Evolutionary conservation across 306 rosid species (phyloP), one percentile per base, ranked within the genome.

Genomic region (Lathyrus tuberosus): DNA sequence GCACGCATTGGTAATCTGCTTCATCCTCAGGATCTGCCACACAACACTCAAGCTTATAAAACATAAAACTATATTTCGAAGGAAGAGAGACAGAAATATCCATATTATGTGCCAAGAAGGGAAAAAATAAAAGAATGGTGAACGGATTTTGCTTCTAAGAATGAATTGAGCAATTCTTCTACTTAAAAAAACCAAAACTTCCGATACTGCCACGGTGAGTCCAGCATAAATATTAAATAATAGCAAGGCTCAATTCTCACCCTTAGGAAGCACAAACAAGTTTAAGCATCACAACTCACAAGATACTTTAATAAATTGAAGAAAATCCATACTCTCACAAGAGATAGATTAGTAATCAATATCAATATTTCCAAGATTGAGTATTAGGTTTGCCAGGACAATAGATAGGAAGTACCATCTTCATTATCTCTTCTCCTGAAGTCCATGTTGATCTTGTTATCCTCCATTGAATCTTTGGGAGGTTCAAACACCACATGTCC

Each of bases 11-110:
- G 68, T 81, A 94, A 11, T 67, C 78, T 43, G 79, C 88, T 57
- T 88, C 97, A 8, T 94, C 85, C 44, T 84, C 89, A 3, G 78
- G 76, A 79, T 72, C 98, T 88, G 78, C 76, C 65, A 75, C 68
- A 69, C 5, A 60, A 20, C 14, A 71, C 42, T 18, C 62, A 72
- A 54, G 49, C 15, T 28, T 42, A 42, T 71, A 43, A 15, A 14
- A 67, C 65, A 30, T 41, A 63, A 69, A 56, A 37, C n/a, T 26
- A 20, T 31, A 38, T 67, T 71, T 59, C 26, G 66, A 65, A 64
- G 44, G 10, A 46, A 65, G 13, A 62, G 14, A 76, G 54, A 69
- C 62, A 10, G 14, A 26, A 61, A 33, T 18, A 61, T 53, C 67
- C 46, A 64, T 38, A 62, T 41, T 26, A 69, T 51, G 58, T 10